Evolutionary conservation across 495 filamentous ascomycete genomes (phyloP).

Genomic region (Penicillium pulvis): DNA sequence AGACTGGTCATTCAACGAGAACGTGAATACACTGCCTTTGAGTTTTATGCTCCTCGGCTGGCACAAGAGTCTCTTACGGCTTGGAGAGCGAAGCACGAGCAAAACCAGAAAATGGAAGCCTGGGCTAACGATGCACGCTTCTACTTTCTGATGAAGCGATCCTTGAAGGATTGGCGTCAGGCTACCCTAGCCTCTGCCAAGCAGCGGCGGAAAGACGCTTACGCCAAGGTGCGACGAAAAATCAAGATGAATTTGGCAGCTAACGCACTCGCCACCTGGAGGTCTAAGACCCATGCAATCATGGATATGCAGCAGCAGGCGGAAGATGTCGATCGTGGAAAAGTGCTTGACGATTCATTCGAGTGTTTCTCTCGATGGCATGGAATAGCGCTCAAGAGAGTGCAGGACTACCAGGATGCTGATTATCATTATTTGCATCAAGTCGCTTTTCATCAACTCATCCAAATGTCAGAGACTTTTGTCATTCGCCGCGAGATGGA

Average conservation of each 20-base stretch:
- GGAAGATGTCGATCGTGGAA: conserved; percentile 39
- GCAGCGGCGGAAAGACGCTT: conserved; percentile 59
- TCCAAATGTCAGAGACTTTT: conserved; percentile 47
- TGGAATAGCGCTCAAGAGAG: conserved; percentile 35
- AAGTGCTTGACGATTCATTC: conserved; percentile 37
- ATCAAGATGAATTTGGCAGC: conserved; percentile 60
- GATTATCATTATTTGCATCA: conserved; percentile 43
- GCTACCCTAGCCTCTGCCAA: conserved; percentile 53
- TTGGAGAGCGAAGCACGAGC: conserved; percentile 48
- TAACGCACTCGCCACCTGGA: conserved; percentile 48
- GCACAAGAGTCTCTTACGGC: conserved; percentile 49
- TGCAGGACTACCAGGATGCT: conserved; percentile 44
- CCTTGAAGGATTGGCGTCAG: conserved; percentile 57
- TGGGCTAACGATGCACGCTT: conserved; percentile 60
- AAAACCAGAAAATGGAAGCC: conserved; percentile 50
- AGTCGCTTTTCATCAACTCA: conserved; percentile 48
- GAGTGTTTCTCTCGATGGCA: conserved; percentile 49
- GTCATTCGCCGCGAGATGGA: conserved; percentile 45
- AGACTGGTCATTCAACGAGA: conserved; percentile 45
- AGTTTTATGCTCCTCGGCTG: conserved; percentile 55
- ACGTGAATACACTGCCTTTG: conserved; percentile 51
- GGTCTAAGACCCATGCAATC: conserved; percentile 39
- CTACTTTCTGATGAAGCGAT: conserved; percentile 57
- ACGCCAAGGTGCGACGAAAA: conserved; percentile 57
- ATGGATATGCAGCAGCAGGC: conserved; percentile 50